These are phyloP conservation scores for Gentiana straminea DNA, from an alignment of 257 asterid genomes.

Conservation along the genomic window DNA sequence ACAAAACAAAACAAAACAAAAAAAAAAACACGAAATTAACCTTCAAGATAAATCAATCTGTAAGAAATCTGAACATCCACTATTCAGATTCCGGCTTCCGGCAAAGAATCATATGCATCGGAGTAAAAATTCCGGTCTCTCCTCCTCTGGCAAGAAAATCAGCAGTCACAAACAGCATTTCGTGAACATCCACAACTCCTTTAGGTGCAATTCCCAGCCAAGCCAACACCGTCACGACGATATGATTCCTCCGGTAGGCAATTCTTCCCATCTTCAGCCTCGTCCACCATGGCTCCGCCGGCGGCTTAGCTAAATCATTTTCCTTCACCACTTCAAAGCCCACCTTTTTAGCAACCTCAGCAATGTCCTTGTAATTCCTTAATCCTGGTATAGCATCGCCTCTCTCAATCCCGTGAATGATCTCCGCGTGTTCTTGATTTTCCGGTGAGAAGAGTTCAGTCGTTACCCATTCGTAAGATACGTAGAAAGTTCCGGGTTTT, in stretches of 20 bases:
- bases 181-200: constrained; percentile 23
- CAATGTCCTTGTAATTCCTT: constrained; percentile 22
- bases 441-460: constrained; percentile 53
- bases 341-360: constrained; percentile 14
- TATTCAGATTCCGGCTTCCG: constrained; percentile 32
- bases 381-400: constrained; percentile 25
- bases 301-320: constrained; percentile 63
- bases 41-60: constrained; percentile 18
- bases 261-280: constrained; percentile 72
- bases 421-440: constrained; percentile 16
- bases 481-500: constrained; percentile 57
- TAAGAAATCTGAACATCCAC: neutral
- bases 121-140: constrained; percentile 48
- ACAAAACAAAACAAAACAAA: constrained; percentile 4
- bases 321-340: constrained; percentile 56
- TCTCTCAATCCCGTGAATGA: constrained; percentile 22
- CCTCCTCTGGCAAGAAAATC: constrained; percentile 59
- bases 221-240: constrained; percentile 43
- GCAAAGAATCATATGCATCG: constrained; percentile 78
- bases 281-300: constrained; percentile 72
- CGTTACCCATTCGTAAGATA: constrained; percentile 83
- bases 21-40: constrained; percentile 12
- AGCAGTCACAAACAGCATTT: constrained; percentile 64
- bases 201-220: constrained; percentile 62
- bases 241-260: constrained; percentile 82